Evolutionary conservation across 2,329 filamentous ascomycete species (phyloP), one percentile per base, ranked within the genome.

Genomic region (Fusarium sp.): DNA sequence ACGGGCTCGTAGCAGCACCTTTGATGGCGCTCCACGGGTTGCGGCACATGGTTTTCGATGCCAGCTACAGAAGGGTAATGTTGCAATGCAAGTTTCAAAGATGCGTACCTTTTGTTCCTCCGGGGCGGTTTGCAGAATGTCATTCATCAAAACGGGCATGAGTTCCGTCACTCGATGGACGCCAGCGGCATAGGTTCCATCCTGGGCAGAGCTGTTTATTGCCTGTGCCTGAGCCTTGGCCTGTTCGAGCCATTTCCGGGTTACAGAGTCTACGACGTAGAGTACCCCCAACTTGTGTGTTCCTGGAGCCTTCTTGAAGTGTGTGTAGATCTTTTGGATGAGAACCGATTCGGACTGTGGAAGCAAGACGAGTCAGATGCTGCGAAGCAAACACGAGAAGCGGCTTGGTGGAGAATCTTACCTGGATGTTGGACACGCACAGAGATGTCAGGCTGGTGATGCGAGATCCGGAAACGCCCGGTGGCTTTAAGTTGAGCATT

Each of bases 211-310:
- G 84, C 90, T 92, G 85, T 93, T 94, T 84, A 95, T 91, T 81
- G 93, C 86, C 83, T 98, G 95, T 80, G 94, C 94, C 77, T 93
- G 90, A 81, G 92, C 90, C 86, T 95, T 97, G 81, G 97, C 96
- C 85, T 95, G 94, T 84, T 98, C 96, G 88, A 98, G 92, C 96
- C 97, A 99, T 88, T 97, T 96, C 86, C 97, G 95, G 84, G 95
- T 96, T 90, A 99, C 95, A 88, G 96, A 98, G 90, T 99, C 97
- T 95, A 99, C 94, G 86, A 98, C 95, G 92, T 99, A 99, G 86
- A 99, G 92, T 82, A 98, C 95, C 86, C 97, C 97, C 84, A 99
- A 90, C 87, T 99, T 99, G 90, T 99, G 96, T 83, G 95, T 97
- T 83, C 92, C 92, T 70, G 95, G 94, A 77, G 95, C 93, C 85